Base-by-base conservation (phyloP, 2,329 filamentous ascomycete species). In the Trichoderma polysporum region DNA sequence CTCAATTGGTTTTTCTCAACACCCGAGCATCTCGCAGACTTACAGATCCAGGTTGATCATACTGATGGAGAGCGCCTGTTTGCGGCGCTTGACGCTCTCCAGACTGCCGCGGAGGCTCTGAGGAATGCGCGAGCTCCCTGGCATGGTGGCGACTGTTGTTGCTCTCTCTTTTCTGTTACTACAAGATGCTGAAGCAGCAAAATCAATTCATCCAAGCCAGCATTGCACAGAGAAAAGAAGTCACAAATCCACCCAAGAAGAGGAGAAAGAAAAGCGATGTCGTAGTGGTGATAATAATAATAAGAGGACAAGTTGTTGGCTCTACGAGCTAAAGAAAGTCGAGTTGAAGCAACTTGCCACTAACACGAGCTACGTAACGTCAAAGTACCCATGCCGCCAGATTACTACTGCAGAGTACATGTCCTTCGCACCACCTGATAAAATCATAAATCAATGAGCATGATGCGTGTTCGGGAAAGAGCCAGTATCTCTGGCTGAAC, bases 11-110 rank as follows among this genome's bases (percentile, higher is more conserved):
- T n/a, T n/a, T n/a, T n/a, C n/a, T n/a, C n/a, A n/a, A n/a, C n/a
- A n/a, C n/a, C 8, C 27, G 17, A 22, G 29, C 29, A 9, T 3
- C 39, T 22, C 22, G 15, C 17, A 31, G 60, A 82, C 88, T 82
- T 81, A 91, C 90, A 92, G 75, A 71, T 92, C 89, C 64, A 92
- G 76, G 74, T 90, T 92, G 69, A 91, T 74, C 49, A 89, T 78
- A 68, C 86, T 80, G 73, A 88, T 76, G 73, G 86, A 84, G 73
- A 85, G 84, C 66, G 81, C 82, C 54, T 84, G 84, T 68, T 84
- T 81, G 64, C 83, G 81, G 68, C 83, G 84, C 78, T 87, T 88
- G 74, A 88, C 86, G 69, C 81, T 83, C 70, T 83, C 84, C 74
- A 91, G 84, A 76, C 86, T 85, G 74, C 90, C 89, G 73, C 89